These are phyloP conservation scores for Penicillium sp. DNA, from an alignment of 2,329 filamentous ascomycete species.

Conservation along the genomic window DNA sequence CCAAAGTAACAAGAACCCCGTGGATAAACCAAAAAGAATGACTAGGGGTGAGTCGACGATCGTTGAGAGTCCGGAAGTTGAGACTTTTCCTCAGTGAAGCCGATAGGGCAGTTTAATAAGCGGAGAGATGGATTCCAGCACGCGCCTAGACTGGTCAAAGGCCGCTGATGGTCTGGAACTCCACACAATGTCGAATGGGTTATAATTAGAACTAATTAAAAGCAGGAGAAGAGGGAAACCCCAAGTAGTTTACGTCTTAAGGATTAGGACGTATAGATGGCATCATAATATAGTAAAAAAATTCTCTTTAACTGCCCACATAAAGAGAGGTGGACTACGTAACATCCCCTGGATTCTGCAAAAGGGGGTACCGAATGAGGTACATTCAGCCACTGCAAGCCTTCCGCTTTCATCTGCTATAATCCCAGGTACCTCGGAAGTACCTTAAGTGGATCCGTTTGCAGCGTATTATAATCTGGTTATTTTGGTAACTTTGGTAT, in stretches of 20 bases:
- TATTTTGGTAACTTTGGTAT: not conserved
- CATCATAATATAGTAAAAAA: not conserved
- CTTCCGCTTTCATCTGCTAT: not conserved
- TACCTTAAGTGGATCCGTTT: conserved; percentile 2
- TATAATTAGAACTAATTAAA: conserved; percentile 10
- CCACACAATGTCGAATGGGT: conserved; percentile 3
- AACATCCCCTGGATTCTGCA: not conserved
- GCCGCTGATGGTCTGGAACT: conserved; percentile 6
- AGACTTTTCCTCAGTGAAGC: conserved; percentile 13
- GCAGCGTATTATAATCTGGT: not conserved
- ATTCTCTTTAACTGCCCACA: too few relatives aligned
- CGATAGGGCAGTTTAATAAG: conserved; percentile 22
- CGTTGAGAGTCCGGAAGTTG: conserved; percentile 5
- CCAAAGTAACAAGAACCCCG: conserved; percentile 9
- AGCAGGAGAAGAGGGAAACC: not conserved
- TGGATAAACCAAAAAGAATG: conserved; percentile 28
- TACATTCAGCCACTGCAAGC: conserved; percentile 2
- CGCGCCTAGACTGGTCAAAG: conserved; percentile 10
- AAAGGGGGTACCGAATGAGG: not conserved
- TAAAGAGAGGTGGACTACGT: not conserved
- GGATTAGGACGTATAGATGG: not conserved
- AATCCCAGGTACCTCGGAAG: not conserved
- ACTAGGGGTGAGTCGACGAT: conserved; percentile 33
- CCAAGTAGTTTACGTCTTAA: not conserved
- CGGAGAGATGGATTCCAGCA: conserved; percentile 5